These are phyloP conservation scores for Zymoseptoria pseudotritici DNA, from an alignment of 2,329 filamentous ascomycete genomes.

Conservation along the genomic window DNA sequence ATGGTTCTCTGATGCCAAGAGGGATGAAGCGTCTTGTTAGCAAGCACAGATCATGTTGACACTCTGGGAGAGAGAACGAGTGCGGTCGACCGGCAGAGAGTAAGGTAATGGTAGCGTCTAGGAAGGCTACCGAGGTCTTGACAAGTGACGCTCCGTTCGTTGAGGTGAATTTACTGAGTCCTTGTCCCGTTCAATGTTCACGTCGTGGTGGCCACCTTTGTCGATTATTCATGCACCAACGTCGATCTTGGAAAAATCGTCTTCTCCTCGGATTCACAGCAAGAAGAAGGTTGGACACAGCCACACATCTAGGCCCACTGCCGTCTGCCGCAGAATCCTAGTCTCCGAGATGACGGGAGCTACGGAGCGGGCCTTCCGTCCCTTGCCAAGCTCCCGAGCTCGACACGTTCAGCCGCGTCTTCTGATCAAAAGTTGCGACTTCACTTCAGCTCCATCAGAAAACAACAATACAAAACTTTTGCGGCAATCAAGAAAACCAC, in stretches of 20 bases:
- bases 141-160: no score
- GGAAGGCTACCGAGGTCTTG: no score
- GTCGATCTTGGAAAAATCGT: not conserved
- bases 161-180: no score
- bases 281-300: not conserved
- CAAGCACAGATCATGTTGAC: not conserved
- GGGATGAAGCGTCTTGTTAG: not conserved
- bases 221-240: no score
- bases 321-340: no score
- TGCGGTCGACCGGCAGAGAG: not conserved
- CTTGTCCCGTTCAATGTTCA: no score
- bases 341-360: not conserved
- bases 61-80: not conserved
- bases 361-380: not conserved
- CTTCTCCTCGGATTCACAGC: not conserved
- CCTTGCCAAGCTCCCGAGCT: not conserved
- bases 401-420: not conserved
- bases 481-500: not conserved
- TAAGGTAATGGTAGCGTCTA: not conserved
- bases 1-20: not conserved
- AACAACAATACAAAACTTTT: not conserved
- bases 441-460: not conserved
- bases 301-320: not conserved
- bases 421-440: not conserved
- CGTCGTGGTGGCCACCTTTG: no score